Evolutionary conservation across 2,329 filamentous ascomycete species (phyloP).

Genomic region (Aspergillus sp.): DNA sequence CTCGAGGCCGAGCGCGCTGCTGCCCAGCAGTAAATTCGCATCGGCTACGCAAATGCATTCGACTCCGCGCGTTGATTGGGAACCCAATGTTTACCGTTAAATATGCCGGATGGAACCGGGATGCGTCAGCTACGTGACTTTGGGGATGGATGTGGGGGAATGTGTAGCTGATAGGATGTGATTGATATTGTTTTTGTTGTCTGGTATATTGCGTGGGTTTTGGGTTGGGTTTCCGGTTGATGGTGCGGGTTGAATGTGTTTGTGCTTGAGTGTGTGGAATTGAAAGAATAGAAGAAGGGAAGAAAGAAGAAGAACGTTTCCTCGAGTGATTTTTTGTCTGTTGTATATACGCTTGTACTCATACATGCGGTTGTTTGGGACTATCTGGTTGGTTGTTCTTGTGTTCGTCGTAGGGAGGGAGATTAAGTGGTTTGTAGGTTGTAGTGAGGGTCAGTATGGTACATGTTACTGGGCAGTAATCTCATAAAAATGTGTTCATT

Average conservation of each 20-base stretch:
- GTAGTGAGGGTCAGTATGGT: background rate
- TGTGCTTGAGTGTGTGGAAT: background rate
- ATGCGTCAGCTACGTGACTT: too few species aligned
- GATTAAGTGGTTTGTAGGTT: background rate
- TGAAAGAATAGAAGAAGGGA: slow-evolving; percentile 3
- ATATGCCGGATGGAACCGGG: background rate
- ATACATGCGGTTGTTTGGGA: background rate
- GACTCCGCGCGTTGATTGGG: slow-evolving; percentile 13
- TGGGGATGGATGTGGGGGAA: background rate
- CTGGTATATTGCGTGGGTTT: too few species aligned
- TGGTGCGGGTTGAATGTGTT: background rate
- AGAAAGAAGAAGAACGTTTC: slow-evolving; percentile 14
- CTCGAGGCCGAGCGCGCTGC: slow-evolving; percentile 63
- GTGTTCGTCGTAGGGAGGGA: background rate
- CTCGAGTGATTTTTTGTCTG: slow-evolving; percentile 14
- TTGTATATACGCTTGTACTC: slow-evolving; percentile 33
- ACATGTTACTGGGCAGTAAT: too few species aligned
- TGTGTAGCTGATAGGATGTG: background rate
- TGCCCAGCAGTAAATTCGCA: slow-evolving; percentile 31
- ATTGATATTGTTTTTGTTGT: background rate
- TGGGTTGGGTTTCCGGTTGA: too few species aligned
- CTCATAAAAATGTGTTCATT: slow-evolving; percentile 19
- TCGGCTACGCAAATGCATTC: slow-evolving; percentile 11
- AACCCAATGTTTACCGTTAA: background rate
- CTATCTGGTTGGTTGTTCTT: background rate